phyloP scores from a whole-genome alignment of 106 monocot genomes.

The Gastrodia elata region DNA sequence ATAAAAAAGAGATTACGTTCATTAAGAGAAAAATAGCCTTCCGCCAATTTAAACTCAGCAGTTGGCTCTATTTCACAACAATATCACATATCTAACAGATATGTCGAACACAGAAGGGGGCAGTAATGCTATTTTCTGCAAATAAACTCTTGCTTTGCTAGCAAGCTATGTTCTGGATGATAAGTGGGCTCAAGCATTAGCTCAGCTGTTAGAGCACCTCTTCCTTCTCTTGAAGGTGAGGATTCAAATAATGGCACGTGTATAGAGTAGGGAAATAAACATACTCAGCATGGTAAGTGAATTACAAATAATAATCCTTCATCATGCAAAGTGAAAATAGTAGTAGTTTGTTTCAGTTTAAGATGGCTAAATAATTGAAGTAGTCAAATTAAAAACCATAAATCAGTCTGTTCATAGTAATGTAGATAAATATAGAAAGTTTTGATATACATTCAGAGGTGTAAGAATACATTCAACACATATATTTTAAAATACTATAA shows the following conservation, averaged over 20 bases:
- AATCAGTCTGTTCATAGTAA: no score
- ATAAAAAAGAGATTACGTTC: not conserved
- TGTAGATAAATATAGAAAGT: no score
- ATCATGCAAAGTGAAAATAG: not conserved
- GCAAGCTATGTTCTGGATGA: not conserved
- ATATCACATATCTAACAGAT: not conserved
- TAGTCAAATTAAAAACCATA: no score
- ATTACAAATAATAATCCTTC: not conserved
- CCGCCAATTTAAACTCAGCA: not conserved
- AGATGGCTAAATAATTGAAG: not conserved
- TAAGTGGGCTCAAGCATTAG: no score
- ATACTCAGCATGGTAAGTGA: not conserved
- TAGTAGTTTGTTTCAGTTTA: not conserved
- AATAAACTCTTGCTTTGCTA: not conserved
- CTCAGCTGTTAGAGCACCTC: no score
- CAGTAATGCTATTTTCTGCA: not conserved
- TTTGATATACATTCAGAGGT: no score
- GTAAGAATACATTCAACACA: no score
- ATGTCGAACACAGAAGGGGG: not conserved
- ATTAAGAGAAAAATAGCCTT: not conserved
- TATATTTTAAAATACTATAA: no score
- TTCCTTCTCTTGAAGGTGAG: no score
- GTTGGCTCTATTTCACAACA: not conserved
- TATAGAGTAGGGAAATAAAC: no score
- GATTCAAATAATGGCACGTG: no score